Evolutionary conservation across 2,329 filamentous ascomycete genomes (phyloP).

Genomic region (Colletotrichum scovillei): DNA sequence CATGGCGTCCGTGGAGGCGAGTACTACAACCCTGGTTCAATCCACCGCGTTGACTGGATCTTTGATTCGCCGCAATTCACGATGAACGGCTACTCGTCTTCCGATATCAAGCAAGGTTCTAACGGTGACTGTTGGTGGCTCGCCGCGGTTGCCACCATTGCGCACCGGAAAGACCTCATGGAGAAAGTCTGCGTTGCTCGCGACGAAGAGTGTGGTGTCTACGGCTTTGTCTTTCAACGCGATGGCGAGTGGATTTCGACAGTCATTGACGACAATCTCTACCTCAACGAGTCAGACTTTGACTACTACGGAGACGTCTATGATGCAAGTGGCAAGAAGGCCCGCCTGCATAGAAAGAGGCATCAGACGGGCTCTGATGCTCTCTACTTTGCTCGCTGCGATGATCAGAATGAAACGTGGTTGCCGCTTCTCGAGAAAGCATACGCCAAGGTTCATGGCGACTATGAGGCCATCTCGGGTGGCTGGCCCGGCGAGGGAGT

Average conservation of each 20-base stretch:
- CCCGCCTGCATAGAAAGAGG: constrained; percentile 69
- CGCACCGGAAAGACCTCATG: constrained; percentile 73
- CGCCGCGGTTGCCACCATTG: constrained; percentile 75
- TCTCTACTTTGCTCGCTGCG: constrained; percentile 77
- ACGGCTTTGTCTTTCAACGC: constrained; percentile 79
- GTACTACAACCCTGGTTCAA: constrained; percentile 47
- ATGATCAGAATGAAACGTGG: constrained; percentile 79
- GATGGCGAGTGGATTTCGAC: constrained; percentile 78
- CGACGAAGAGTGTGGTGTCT: constrained; percentile 76
- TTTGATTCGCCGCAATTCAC: constrained; percentile 55
- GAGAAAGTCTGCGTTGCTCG: constrained; percentile 74
- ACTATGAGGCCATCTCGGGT: constrained; percentile 75
- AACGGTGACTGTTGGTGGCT: constrained; percentile 81
- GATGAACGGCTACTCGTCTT: constrained; percentile 51
- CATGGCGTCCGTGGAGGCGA: constrained; percentile 33
- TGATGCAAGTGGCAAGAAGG: constrained; percentile 59
- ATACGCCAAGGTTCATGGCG: constrained; percentile 81
- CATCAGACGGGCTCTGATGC: constrained; percentile 77
- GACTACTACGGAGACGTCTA: constrained; percentile 44
- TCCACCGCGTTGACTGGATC: constrained; percentile 57
- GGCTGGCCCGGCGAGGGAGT: constrained; percentile 69
- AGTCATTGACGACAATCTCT: constrained; percentile 77
- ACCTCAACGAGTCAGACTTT: constrained; percentile 41
- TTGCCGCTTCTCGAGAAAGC: constrained; percentile 79
- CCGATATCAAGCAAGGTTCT: constrained; percentile 55